These are phyloP conservation scores for Strobilomyces echinocephalus DNA, from an alignment of 768 basidiomycete genomes.

Conservation along the genomic window DNA sequence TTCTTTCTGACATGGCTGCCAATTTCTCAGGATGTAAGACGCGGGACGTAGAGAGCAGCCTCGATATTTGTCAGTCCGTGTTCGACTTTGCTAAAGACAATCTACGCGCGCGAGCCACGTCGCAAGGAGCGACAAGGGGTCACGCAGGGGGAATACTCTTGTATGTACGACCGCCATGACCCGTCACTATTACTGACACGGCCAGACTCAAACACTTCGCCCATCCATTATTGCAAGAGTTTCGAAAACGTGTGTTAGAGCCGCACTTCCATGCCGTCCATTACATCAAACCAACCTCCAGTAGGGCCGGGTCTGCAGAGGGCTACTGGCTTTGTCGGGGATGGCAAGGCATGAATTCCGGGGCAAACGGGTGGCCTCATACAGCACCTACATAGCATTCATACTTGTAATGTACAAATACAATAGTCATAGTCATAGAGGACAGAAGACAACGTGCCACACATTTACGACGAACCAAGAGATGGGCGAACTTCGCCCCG, in stretches of 20 bases:
- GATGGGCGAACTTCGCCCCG: background rate
- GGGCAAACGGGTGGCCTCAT: background rate
- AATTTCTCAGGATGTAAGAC: constrained; percentile 69
- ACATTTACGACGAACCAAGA: background rate
- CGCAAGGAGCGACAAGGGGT: constrained; percentile 39
- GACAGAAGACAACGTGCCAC: background rate
- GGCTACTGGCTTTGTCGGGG: constrained; percentile 85
- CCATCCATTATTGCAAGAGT: constrained; percentile 66
- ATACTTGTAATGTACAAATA: constrained; percentile 15
- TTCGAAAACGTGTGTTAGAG: constrained; percentile 53
- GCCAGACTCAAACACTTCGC: constrained; percentile 79
- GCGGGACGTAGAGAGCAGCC: constrained; percentile 61
- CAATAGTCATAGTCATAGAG: constrained; percentile 9
- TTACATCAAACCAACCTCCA: constrained; percentile 77
- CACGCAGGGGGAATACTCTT: constrained; percentile 40
- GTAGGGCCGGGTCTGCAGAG: constrained; percentile 73
- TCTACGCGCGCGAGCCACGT: constrained; percentile 45
- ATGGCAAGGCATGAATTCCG: constrained; percentile 37
- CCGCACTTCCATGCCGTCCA: constrained; percentile 64
- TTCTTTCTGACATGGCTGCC: constrained; percentile 88
- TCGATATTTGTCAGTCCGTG: constrained; percentile 73
- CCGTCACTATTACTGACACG: background rate
- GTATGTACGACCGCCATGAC: constrained; percentile 35
- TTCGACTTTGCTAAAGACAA: constrained; percentile 59
- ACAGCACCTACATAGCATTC: constrained; percentile 1